Percentiles rank a stretch among this genome's conserved stretches.
Conservation (phyloP, 345 rosid genomes). For the Schrenkiella parvula region DNA sequence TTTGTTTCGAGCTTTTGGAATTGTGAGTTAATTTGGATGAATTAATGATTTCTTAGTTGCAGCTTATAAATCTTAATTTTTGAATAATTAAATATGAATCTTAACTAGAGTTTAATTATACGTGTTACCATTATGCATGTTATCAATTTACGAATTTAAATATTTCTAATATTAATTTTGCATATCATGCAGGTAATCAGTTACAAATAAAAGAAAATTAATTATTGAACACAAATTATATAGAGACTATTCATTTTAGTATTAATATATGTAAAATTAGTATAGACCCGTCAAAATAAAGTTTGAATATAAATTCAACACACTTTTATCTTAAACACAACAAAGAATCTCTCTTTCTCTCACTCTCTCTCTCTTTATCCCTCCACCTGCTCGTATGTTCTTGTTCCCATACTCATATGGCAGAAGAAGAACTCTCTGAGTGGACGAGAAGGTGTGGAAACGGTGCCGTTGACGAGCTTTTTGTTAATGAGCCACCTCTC, state of each 20-base stretch:
- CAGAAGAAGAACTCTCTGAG: slow-evolving; percentile 32
- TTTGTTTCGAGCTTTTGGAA: too few relatives aligned
- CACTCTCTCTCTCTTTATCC: background rate
- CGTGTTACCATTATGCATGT: too few relatives aligned
- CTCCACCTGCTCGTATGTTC: background rate
- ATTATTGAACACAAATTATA: background rate
- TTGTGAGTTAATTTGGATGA: too few relatives aligned
- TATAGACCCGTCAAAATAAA: too few relatives aligned
- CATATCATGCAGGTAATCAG: too few relatives aligned
- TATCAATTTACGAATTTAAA: too few relatives aligned
- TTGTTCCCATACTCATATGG: slow-evolving; percentile 10
- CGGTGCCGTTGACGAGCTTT: slow-evolving; percentile 47
- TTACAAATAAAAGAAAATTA: background rate
- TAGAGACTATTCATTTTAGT: background rate
- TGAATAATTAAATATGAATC: too few relatives aligned
- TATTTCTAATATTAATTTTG: too few relatives aligned
- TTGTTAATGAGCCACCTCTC: slow-evolving; percentile 49
- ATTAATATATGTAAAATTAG: background rate
- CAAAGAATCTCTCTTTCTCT: slow-evolving; percentile 18
- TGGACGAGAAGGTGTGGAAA: slow-evolving; percentile 32
- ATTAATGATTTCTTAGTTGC: too few relatives aligned
- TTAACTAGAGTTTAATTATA: too few relatives aligned
- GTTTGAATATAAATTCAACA: slow-evolving; percentile 1
- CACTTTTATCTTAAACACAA: background rate
- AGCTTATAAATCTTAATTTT: too few relatives aligned